These are phyloP conservation scores for Sporothrix curviconia DNA, from an alignment of 2,329 filamentous ascomycete species.

Conservation along the genomic window DNA sequence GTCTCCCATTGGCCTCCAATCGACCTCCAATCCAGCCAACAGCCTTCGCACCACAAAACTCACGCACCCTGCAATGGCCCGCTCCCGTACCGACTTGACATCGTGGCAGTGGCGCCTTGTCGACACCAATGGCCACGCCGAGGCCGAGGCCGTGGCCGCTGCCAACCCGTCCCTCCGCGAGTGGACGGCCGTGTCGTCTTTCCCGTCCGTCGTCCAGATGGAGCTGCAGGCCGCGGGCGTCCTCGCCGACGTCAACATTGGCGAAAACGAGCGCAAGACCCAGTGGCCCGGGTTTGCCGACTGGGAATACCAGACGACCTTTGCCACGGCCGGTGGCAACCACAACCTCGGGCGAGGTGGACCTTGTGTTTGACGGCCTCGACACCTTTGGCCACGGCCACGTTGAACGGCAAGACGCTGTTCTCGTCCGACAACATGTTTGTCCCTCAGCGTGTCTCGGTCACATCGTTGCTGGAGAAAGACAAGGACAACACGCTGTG, in stretches of 20 bases:
- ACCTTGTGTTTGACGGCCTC: conserved; percentile 66
- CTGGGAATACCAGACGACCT: conserved; percentile 64
- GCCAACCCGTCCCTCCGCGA: conserved; percentile 35
- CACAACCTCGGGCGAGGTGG: neutral
- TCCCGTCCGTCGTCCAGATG: conserved; percentile 62
- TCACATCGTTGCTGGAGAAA: conserved; percentile 38
- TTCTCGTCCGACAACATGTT: conserved; percentile 77
- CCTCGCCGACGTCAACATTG: conserved; percentile 64
- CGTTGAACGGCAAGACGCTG: conserved; percentile 61
- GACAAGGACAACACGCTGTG: conserved; percentile 51
- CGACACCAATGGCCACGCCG: neutral
- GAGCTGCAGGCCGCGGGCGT: conserved; percentile 57
- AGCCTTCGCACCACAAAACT: neutral
- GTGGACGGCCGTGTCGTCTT: conserved; percentile 53
- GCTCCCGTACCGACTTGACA: neutral
- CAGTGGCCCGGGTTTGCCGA: conserved; percentile 68
- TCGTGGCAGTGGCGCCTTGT: conserved; percentile 3
- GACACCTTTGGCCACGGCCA: conserved; percentile 72
- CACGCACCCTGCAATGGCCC: neutral
- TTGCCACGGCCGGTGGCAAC: conserved; percentile 40
- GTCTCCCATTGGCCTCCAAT: too few relatives aligned
- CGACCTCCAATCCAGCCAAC: neutral
- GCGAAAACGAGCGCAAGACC: conserved; percentile 66
- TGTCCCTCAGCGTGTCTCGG: conserved; percentile 60
- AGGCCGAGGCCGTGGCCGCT: conserved; percentile 53